Evolutionary conservation across 225 moss, liverwort and hornwort genomes (phyloP), one percentile per base, ranked within the genome.

Genomic region (Rhytidiadelphus loreus): DNA sequence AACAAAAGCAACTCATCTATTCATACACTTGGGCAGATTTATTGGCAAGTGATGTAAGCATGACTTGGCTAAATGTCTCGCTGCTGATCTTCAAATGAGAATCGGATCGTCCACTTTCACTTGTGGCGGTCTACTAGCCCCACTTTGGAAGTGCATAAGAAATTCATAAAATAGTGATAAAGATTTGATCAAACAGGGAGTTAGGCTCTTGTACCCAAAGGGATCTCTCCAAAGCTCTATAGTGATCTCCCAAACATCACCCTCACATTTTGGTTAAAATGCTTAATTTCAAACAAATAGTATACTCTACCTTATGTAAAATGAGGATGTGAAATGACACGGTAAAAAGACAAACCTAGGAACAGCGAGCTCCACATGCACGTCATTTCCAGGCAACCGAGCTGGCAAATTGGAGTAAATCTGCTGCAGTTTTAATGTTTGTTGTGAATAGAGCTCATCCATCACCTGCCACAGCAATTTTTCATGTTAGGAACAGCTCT

Each of bases 351-450:
- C 88, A 84, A 84, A 94, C 95, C 91, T 88, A 32, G 82, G 58
- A 52, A 80, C 46, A 61, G 87, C 46, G 29, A 83, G 62, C 64
- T 94, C 94, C 89, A 94, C 89, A 39, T 89, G 94, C 57, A 92
- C 72, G 41, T 97, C 95, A 79, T 86, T 93, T 69, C 96, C 95
- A 64, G 96, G 97, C 91, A 98, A 92, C 46, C 95, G 95, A 69
- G 92, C 83, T 64, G 97, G 97, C 77, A 98, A 91, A 88, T 94
- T 91, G 50, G 92, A 90, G 85, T 87, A 92, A 79, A 96, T 96
- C 72, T 96, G 92, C 86, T 97, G 95, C 57, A 97, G 77, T 66
- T 94, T 98, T 82, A 90, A 83, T 63, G 93, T 92, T 90, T 98
- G 97, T 63, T 92, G 96, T 63, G 91, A 93, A 88, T 91, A 95